Conservation (phyloP, 164 flowering plant genomes). For the Vitis amurensis region DNA sequence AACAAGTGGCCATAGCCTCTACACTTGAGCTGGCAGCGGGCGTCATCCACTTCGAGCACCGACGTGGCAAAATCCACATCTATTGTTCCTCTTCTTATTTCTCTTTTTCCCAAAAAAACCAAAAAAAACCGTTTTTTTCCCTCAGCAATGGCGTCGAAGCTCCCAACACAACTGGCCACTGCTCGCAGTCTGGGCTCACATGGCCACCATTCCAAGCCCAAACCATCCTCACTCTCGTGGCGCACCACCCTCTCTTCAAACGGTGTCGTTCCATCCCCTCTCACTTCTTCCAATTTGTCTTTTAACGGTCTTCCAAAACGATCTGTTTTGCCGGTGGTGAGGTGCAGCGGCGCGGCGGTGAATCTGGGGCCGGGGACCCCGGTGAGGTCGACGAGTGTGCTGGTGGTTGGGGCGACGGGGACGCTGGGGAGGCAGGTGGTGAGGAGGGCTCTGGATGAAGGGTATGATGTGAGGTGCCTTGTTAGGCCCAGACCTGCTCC, state of each 20-base stretch:
- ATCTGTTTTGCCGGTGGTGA: conserved; percentile 16
- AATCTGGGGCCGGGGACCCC: conserved; percentile 92
- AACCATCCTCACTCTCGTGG: conserved; percentile 33
- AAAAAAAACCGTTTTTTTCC: not conserved
- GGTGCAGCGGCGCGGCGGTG: conserved; percentile 48
- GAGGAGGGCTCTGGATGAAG: conserved; percentile 90
- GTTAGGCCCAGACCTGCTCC: conserved; percentile 96
- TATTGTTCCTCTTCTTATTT: conserved; percentile 11
- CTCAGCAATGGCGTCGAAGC: conserved; percentile 37
- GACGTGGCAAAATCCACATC: conserved; percentile 50
- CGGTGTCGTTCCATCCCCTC: not conserved
- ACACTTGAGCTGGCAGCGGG: conserved; percentile 3
- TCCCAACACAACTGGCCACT: conserved; percentile 37
- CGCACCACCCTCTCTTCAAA: conserved; percentile 5
- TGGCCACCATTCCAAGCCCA: conserved; percentile 4
- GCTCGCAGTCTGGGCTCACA: conserved; percentile 16
- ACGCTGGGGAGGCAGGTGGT: conserved; percentile 94
- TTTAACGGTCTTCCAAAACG: not conserved
- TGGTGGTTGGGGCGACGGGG: conserved; percentile 97
- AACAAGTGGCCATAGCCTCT: not conserved
- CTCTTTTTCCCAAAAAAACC: not conserved
- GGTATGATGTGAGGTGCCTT: conserved; percentile 94
- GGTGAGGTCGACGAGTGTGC: conserved; percentile 81
- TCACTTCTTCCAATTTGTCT: not conserved
- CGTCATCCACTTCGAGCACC: conserved; percentile 21